Conservation (phyloP, 1,284 basidiomycete genomes). For the Tilletiaria anomala region DNA sequence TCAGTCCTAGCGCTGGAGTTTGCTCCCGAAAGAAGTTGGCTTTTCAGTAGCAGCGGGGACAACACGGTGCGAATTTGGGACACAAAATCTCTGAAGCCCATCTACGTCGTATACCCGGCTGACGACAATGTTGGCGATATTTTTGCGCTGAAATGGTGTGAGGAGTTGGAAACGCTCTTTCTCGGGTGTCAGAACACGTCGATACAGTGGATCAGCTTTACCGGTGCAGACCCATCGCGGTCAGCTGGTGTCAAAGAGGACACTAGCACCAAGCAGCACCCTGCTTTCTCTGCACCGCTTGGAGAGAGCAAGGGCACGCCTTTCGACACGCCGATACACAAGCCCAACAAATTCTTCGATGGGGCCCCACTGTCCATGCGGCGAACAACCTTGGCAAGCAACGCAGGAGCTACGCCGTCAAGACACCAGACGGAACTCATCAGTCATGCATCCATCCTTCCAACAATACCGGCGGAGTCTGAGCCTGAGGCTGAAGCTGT, state of each 20-base stretch:
- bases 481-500: background rate
- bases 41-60: conserved; percentile 57
- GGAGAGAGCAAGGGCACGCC: background rate
- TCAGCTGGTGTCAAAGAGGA: background rate
- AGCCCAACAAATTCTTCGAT: conserved; percentile 36
- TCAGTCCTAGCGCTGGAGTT: conserved; percentile 64
- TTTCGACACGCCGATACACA: background rate
- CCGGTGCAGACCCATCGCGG: background rate
- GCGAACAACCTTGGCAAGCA: too few species aligned
- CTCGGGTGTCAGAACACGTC: conserved; percentile 70
- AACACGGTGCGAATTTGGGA: conserved; percentile 59
- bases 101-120: conserved; percentile 70
- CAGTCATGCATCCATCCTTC: background rate
- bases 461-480: background rate
- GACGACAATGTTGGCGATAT: conserved; percentile 78
- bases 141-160: conserved; percentile 67
- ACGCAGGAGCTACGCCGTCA: too few species aligned
- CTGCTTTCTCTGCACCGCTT: background rate
- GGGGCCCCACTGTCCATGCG: conserved; percentile 7
- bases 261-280: too few species aligned
- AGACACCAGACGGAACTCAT: background rate
- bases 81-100: conserved; percentile 53
- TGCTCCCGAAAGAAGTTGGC: conserved; percentile 53
- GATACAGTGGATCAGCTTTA: conserved; percentile 10
- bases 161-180: conserved; percentile 57